These are phyloP conservation scores for Alternaria panax DNA, from an alignment of 2,329 filamentous ascomycete species.

Conservation along the genomic window DNA sequence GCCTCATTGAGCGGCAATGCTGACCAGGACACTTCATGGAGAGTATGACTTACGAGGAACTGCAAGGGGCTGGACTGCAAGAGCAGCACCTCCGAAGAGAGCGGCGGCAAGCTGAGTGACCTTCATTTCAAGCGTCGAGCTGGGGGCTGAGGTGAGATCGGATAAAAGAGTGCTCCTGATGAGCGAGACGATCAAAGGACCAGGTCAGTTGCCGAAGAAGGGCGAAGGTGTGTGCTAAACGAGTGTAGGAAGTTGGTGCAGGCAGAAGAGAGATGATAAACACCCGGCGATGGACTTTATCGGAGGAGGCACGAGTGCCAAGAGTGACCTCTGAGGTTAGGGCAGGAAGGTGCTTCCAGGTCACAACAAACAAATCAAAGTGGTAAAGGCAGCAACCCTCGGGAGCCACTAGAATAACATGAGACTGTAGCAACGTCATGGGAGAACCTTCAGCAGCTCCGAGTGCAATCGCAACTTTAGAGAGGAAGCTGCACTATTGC, in stretches of 20 bases:
- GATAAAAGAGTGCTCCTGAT: constrained; percentile 29
- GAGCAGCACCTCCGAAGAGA: constrained; percentile 34
- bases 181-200: constrained; percentile 24
- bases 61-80: constrained; percentile 29
- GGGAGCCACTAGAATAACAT: not conserved
- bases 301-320: constrained; percentile 24
- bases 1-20: not conserved
- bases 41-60: constrained; percentile 27
- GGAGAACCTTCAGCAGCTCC: not conserved
- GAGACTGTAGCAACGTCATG: constrained; percentile 10
- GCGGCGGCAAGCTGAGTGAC: constrained; percentile 28
- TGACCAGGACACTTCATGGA: not conserved
- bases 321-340: constrained; percentile 17
- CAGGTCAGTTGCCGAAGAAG: constrained; percentile 9
- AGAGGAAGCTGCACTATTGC: constrained; percentile 2
- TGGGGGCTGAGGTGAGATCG: constrained; percentile 16
- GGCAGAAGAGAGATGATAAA: constrained; percentile 16
- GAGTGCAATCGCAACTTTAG: not conserved
- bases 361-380: constrained; percentile 26
- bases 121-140: constrained; percentile 37
- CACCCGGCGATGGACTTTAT: constrained; percentile 15
- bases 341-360: constrained; percentile 27
- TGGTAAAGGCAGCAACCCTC: constrained; percentile 1
- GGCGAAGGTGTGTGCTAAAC: constrained; percentile 25
- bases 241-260: constrained; percentile 36